These are phyloP conservation scores for Aschersonia sp. DNA, from an alignment of 2,329 filamentous ascomycete genomes.

Conservation along the genomic window DNA sequence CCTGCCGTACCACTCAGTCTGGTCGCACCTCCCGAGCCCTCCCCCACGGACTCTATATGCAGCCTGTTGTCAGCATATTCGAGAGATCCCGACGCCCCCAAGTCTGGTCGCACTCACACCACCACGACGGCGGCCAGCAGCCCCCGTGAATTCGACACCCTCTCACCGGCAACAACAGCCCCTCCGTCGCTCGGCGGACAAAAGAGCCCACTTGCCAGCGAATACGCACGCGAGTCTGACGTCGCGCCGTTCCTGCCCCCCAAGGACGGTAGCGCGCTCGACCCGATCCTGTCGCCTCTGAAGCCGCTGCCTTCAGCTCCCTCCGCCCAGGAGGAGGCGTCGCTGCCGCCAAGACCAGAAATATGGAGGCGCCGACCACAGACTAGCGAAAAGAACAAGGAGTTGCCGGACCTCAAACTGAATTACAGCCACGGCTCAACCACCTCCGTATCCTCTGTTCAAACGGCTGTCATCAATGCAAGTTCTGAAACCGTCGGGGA, in stretches of 20 bases:
- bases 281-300: background rate
- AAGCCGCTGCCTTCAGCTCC: background rate
- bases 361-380: slow-evolving; percentile 36
- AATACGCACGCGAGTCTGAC: background rate
- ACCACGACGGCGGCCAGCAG: slow-evolving; percentile 1
- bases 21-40: slow-evolving; percentile 13
- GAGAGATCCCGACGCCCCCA: slow-evolving; percentile 24
- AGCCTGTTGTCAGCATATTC: slow-evolving; percentile 43
- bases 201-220: background rate
- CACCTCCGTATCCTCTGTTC: slow-evolving; percentile 13
- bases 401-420: slow-evolving; percentile 34
- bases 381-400: slow-evolving; percentile 30
- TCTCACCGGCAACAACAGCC: background rate
- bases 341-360: slow-evolving; percentile 16
- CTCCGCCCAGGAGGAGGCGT: slow-evolving; percentile 6
- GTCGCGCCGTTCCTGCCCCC: slow-evolving; percentile 1
- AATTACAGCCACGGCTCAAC: slow-evolving; percentile 35
- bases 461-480: slow-evolving; percentile 2
- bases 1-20: slow-evolving; percentile 2
- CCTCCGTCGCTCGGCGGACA: background rate
- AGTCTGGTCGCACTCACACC: slow-evolving; percentile 4
- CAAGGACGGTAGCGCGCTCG: slow-evolving; percentile 5
- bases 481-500: background rate
- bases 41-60: slow-evolving; percentile 34
- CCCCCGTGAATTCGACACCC: background rate